Evolutionary conservation across 345 rosid species (phyloP).

Genomic region (Lepidium africanum): DNA sequence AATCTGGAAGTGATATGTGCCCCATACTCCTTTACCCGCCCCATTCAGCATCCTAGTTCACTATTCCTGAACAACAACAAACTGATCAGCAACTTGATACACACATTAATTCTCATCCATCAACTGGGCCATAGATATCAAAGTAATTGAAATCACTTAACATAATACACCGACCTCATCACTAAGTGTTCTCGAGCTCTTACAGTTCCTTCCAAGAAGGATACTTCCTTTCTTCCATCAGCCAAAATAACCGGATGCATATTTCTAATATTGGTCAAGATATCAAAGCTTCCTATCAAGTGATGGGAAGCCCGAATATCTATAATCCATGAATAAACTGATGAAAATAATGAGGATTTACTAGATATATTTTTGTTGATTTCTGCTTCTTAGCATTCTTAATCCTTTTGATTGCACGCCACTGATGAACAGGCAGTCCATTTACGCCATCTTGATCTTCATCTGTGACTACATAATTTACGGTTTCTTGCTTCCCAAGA

Average conservation of each 20-base stretch:
- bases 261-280: too few relatives aligned
- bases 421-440: too few relatives aligned
- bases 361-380: too few relatives aligned
- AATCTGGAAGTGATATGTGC: background rate
- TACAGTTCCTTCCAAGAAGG: background rate
- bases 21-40: background rate
- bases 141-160: background rate
- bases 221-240: background rate
- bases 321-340: too few relatives aligned
- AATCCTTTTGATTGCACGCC: too few relatives aligned
- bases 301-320: too few relatives aligned
- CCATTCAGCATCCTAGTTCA: background rate
- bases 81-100: background rate
- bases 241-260: background rate
- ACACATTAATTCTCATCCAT: background rate
- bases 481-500: too few relatives aligned
- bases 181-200: background rate
- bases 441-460: too few relatives aligned
- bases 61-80: background rate
- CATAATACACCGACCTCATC: background rate
- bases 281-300: too few relatives aligned
- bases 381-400: too few relatives aligned
- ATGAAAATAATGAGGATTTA: too few relatives aligned
- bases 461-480: too few relatives aligned
- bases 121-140: background rate